Base-by-base conservation (phyloP, 805 yeast species). In the Barnettozyma californica region DNA sequence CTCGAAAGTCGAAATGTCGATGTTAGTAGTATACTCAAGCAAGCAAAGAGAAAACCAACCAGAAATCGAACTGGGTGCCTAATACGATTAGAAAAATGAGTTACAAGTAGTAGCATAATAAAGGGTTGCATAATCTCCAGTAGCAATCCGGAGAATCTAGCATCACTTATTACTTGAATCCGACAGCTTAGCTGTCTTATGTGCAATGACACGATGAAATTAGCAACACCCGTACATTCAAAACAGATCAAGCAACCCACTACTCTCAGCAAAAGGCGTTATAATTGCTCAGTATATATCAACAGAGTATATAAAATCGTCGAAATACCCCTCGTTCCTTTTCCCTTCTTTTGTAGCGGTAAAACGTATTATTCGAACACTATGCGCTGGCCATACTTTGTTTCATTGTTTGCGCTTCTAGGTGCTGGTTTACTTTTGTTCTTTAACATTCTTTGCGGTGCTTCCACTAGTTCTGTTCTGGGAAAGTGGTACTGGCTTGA, bases 401-500 rank as follows among this genome's bases (percentile, higher is more conserved):
- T 63, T 39, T 68, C 66, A 41, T 61, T 66, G 41, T 58, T 64
- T 50, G 71, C 66, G 51, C 65, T 63, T 59, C 64, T 61, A 63
- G 78, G 77, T 51, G 75, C 85, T 9, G 65, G 73, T 26, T 61
- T 83, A 46, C 67, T 80, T 35, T 68, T 82, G 49, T 73, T 88
- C 54, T 80, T 90, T 59, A 72, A 81, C 47, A 68, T 87, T 21
- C 73, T 89, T 37, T 78, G 83, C 21, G 96, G 96, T 45, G 73
- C 73, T 13, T 71, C 79, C 18, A 66, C 74, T 14, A 60, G 67
- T 37, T 73, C 79, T 39, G 78, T 84, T 5, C 64, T 88, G 59
- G 76, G 78, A 59, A 68, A 74, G 50, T 85, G 88, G 67, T 90
- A 84, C 69, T 89, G 94, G 91, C 62, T 91, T 38, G 73, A 80